phyloP scores from a whole-genome alignment of 192 early-diverging fungal genomes.

The Coemansia sp. region DNA sequence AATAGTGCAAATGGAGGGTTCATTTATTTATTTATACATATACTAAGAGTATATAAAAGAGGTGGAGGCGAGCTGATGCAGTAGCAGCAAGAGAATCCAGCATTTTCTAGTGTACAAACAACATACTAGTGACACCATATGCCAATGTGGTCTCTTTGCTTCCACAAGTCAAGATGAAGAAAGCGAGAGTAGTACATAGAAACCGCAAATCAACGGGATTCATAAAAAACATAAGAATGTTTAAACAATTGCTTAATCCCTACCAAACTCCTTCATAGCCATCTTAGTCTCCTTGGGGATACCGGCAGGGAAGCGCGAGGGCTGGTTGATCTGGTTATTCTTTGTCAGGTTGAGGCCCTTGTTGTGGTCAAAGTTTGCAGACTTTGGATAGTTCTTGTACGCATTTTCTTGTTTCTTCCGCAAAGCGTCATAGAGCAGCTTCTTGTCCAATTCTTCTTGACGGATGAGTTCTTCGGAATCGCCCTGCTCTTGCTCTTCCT shows the following conservation, averaged over 20 bases:
- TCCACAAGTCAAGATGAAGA: neutral
- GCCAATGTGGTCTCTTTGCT: no score
- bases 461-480: slow-evolving; percentile 22
- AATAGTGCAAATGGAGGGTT: no score
- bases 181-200: neutral
- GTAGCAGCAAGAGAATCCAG: no score
- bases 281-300: slow-evolving; percentile 29
- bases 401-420: slow-evolving; percentile 20
- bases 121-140: no score
- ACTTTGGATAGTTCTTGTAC: slow-evolving; percentile 3
- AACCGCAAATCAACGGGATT: neutral
- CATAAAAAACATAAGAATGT: neutral
- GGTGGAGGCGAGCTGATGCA: no score
- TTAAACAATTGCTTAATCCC: neutral
- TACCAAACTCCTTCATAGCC: slow-evolving; percentile 9
- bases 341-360: slow-evolving; percentile 7
- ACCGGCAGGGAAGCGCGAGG: slow-evolving; percentile 27
- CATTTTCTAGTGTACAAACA: no score
- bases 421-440: slow-evolving; percentile 18
- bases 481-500: slow-evolving; percentile 24
- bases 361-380: slow-evolving; percentile 24
- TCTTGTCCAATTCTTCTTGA: slow-evolving; percentile 20
- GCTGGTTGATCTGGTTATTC: slow-evolving; percentile 30
- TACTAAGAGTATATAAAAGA: no score
- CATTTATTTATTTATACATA: no score